These are phyloP conservation scores for Onygenales sp. DNA, from an alignment of 2,329 filamentous ascomycete species.

Conservation along the genomic window DNA sequence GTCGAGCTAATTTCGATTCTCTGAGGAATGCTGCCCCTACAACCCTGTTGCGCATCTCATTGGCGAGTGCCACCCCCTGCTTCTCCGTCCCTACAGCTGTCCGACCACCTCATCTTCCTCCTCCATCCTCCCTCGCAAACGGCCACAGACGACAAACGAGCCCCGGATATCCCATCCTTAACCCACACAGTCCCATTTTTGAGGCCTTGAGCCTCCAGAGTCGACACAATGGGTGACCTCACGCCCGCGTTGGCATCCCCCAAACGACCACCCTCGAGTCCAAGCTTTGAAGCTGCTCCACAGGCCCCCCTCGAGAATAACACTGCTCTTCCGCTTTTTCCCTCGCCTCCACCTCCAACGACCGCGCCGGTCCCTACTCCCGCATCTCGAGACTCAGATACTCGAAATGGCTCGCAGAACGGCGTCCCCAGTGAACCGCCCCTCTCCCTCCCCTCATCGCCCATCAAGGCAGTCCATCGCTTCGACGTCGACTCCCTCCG, in stretches of 20 bases:
- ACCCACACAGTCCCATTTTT: background rate
- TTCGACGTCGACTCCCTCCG: background rate
- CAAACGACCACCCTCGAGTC: background rate
- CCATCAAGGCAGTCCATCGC: background rate
- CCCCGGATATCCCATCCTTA: background rate
- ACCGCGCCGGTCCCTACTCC: background rate
- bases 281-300: background rate
- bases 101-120: background rate
- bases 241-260: background rate
- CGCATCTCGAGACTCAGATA: background rate
- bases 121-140: background rate
- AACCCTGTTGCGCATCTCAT: background rate
- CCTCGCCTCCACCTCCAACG: background rate
- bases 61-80: background rate
- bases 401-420: background rate
- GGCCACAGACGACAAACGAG: background rate
- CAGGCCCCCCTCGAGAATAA: background rate
- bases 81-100: background rate
- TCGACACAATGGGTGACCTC: background rate
- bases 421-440: background rate
- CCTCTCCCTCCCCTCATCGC: background rate
- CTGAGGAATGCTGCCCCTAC: background rate
- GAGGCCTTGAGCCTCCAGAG: background rate
- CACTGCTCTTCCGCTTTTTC: background rate
- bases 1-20: background rate